phyloP scores from a whole-genome alignment of 441 rosid genomes.

The Erysimum cheiri region DNA sequence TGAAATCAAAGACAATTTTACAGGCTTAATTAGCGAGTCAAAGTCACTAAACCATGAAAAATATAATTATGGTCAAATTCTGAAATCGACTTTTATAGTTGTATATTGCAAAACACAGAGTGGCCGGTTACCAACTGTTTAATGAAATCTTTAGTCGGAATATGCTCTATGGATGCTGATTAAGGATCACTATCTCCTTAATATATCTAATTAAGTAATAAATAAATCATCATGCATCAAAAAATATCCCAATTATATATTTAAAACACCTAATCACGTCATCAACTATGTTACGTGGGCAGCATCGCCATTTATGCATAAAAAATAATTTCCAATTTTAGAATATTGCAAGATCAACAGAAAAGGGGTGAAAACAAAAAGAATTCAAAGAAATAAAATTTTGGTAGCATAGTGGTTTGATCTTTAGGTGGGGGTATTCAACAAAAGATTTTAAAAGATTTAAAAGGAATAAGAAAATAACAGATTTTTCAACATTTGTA shows the following conservation, averaged over 20 bases:
- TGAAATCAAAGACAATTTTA: background rate
- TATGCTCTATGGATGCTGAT: slow-evolving; percentile 29
- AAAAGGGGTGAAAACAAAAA: background rate
- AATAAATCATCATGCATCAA: background rate
- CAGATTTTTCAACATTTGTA: too few species aligned
- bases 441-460: too few species aligned
- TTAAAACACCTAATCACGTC: slow-evolving; percentile 17
- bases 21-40: background rate
- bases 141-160: slow-evolving; percentile 20
- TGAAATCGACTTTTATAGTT: background rate
- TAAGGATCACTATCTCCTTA: slow-evolving; percentile 7
- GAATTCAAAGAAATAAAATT: background rate
- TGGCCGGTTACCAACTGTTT: slow-evolving; percentile 3
- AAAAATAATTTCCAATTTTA: background rate
- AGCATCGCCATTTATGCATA: background rate
- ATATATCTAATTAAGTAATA: background rate
- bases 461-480: too few species aligned
- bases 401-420: slow-evolving; percentile 1
- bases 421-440: too few species aligned
- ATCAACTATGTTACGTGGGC: slow-evolving; percentile 10
- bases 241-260: slow-evolving; percentile 6
- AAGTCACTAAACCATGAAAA: background rate
- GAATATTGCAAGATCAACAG: background rate
- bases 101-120: background rate
- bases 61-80: background rate